phyloP scores from a whole-genome alignment of 108 stramenopile species.

The Parmales sp. region DNA sequence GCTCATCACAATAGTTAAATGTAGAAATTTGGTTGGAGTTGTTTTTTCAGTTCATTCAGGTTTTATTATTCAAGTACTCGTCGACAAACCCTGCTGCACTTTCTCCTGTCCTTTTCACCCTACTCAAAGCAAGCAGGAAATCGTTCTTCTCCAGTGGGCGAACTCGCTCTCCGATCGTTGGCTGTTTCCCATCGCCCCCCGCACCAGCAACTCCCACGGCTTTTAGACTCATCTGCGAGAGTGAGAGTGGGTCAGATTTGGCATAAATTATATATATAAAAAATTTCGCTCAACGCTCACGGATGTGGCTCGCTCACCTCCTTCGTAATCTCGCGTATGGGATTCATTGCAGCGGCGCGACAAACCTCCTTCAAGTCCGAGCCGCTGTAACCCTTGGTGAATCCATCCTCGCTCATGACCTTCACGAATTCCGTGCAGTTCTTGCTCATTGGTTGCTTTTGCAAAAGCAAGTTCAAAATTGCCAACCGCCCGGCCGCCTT shows the following conservation, averaged over 20 bases:
- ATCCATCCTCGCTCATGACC: slow-evolving; percentile 45
- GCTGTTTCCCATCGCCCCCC: slow-evolving; percentile 29
- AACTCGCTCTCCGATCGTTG: slow-evolving; percentile 33
- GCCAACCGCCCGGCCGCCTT: slow-evolving; percentile 48
- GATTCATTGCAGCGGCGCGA: slow-evolving; percentile 78
- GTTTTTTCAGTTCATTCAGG: not conserved
- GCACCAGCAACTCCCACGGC: not conserved
- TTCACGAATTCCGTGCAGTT: slow-evolving; percentile 39
- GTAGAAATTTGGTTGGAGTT: not conserved
- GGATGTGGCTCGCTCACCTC: slow-evolving; percentile 47
- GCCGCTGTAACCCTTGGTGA: slow-evolving; percentile 78
- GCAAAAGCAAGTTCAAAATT: slow-evolving; percentile 64
- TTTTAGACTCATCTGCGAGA: not conserved
- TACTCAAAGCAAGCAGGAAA: slow-evolving; percentile 48
- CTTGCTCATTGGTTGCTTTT: slow-evolving; percentile 41
- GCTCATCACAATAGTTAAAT: too few species aligned
- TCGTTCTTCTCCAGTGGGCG: slow-evolving; percentile 53
- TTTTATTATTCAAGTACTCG: not conserved
- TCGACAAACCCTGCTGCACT: slow-evolving; percentile 25
- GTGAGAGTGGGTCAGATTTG: not conserved
- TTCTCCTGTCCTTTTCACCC: slow-evolving; percentile 65
- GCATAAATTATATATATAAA: not conserved
- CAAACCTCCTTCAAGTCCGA: slow-evolving; percentile 92
- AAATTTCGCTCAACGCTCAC: slow-evolving; percentile 17
- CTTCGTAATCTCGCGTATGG: slow-evolving; percentile 63